Conservation (phyloP, 2,329 filamentous ascomycete species). For the Akanthomyces lecanii region DNA sequence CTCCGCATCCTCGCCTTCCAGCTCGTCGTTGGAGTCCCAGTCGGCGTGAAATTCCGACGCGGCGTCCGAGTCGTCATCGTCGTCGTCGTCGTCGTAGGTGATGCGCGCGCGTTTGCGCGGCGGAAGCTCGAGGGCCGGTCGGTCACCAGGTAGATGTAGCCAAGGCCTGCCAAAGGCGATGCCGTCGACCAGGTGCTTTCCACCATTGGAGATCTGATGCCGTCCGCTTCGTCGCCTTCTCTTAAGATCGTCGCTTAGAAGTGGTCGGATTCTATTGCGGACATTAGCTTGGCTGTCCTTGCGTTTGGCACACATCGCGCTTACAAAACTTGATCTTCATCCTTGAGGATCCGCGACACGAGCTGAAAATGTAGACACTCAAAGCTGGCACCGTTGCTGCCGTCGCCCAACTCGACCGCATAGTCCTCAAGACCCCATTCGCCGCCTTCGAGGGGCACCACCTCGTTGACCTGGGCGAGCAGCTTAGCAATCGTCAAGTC, state of each 20-base stretch:
- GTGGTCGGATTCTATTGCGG: slow-evolving; percentile 64
- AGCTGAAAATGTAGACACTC: slow-evolving; percentile 85
- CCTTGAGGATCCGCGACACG: slow-evolving; percentile 65
- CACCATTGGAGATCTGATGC: slow-evolving; percentile 73
- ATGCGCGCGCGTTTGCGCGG: slow-evolving; percentile 65
- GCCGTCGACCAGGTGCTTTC: slow-evolving; percentile 79
- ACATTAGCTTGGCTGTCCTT: background rate
- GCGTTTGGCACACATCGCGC: background rate
- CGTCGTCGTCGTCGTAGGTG: slow-evolving; percentile 35
- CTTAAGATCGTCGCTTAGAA: slow-evolving; percentile 70
- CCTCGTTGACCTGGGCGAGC: slow-evolving; percentile 72
- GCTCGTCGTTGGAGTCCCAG: slow-evolving; percentile 20
- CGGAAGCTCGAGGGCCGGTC: slow-evolving; percentile 67
- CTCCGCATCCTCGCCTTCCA: slow-evolving; percentile 17
- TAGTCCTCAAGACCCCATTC: slow-evolving; percentile 92
- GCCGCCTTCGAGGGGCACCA: slow-evolving; percentile 73
- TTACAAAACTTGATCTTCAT: slow-evolving; percentile 79
- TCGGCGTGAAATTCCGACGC: slow-evolving; percentile 29
- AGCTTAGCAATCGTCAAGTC: slow-evolving; percentile 71
- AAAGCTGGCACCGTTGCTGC: slow-evolving; percentile 54
- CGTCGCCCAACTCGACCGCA: slow-evolving; percentile 64
- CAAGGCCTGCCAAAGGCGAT: slow-evolving; percentile 75
- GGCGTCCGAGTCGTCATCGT: slow-evolving; percentile 36
- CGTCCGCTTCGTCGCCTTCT: slow-evolving; percentile 70
- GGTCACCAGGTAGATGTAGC: slow-evolving; percentile 52